These are phyloP conservation scores for Amaranthus hypochondriacus DNA, from an alignment of 148 eudicot genomes.

Conservation along the genomic window DNA sequence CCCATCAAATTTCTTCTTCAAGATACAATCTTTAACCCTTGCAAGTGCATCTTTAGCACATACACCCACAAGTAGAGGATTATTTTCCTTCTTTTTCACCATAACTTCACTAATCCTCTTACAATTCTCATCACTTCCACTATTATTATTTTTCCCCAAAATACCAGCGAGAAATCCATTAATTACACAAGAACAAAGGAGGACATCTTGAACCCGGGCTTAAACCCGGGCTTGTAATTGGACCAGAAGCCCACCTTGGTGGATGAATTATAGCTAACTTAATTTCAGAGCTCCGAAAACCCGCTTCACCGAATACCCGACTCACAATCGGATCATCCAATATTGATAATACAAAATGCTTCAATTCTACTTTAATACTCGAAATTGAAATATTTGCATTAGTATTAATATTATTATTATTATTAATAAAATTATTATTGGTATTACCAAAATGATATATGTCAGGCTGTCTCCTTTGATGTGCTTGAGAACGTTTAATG, in stretches of 20 bases:
- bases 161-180: slow-evolving; percentile 18
- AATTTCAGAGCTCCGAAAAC: slow-evolving; percentile 69
- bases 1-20: slow-evolving; percentile 22
- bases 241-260: slow-evolving; percentile 24
- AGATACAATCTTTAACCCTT: slow-evolving; percentile 32
- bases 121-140: slow-evolving; percentile 38
- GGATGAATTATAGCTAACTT: slow-evolving; percentile 57
- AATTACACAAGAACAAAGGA: slow-evolving; percentile 55
- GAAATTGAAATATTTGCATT: slow-evolving; percentile 28
- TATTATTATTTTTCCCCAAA: slow-evolving; percentile 16
- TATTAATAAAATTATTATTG: not conserved
- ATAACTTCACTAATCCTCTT: slow-evolving; percentile 55
- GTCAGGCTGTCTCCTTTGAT: slow-evolving; percentile 86
- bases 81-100: slow-evolving; percentile 33
- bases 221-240: not conserved
- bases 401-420: slow-evolving; percentile 12
- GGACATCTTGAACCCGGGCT: slow-evolving; percentile 32
- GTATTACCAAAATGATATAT: slow-evolving; percentile 44
- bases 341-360: slow-evolving; percentile 70
- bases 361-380: slow-evolving; percentile 62
- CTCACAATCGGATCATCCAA: slow-evolving; percentile 85
- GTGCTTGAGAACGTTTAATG: slow-evolving; percentile 84
- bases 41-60: slow-evolving; percentile 46
- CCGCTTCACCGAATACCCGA: slow-evolving; percentile 85
- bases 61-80: slow-evolving; percentile 67